Conservation (phyloP, 371 early-diverging fungal genomes). For the Syncephalis plumigaleata region DNA sequence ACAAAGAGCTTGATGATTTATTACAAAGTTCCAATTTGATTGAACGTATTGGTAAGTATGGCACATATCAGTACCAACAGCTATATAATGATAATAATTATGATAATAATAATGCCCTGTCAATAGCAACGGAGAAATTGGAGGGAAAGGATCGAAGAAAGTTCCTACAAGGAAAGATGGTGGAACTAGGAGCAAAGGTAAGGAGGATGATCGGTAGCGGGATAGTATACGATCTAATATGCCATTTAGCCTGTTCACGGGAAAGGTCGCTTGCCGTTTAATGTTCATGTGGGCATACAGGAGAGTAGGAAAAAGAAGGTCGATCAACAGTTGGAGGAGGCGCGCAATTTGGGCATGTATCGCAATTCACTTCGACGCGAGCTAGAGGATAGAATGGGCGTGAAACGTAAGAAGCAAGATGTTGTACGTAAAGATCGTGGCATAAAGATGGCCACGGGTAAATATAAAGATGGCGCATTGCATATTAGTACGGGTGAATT, state of each 20-base stretch:
- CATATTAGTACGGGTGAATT: conserved; percentile 16
- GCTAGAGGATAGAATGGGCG: too few species aligned
- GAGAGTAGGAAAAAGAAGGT: too few species aligned
- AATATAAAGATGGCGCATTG: conserved; percentile 20
- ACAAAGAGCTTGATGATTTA: conserved; percentile 23
- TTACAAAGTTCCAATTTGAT: conserved; percentile 21
- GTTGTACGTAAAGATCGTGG: conserved; percentile 10
- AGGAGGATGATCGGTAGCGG: too few species aligned
- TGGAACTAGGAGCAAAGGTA: conserved; percentile 25
- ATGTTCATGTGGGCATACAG: too few species aligned
- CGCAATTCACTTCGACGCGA: too few species aligned
- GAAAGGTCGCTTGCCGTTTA: too few species aligned
- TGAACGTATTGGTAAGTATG: conserved; percentile 17
- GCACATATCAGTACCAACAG: too few species aligned
- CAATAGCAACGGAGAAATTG: conserved; percentile 17
- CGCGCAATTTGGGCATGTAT: too few species aligned
- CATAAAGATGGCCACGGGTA: conserved; percentile 14
- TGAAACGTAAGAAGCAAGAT: conserved; percentile 8
- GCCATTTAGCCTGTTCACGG: too few species aligned
- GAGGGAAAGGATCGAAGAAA: conserved; percentile 23
- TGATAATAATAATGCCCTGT: background rate
- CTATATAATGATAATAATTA: background rate
- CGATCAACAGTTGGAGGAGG: too few species aligned
- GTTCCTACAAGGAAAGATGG: conserved; percentile 13
- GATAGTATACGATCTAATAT: too few species aligned